Evolutionary conservation across 1,139 yeast genomes (phyloP).

Genomic region (Suhomyces maxii): DNA sequence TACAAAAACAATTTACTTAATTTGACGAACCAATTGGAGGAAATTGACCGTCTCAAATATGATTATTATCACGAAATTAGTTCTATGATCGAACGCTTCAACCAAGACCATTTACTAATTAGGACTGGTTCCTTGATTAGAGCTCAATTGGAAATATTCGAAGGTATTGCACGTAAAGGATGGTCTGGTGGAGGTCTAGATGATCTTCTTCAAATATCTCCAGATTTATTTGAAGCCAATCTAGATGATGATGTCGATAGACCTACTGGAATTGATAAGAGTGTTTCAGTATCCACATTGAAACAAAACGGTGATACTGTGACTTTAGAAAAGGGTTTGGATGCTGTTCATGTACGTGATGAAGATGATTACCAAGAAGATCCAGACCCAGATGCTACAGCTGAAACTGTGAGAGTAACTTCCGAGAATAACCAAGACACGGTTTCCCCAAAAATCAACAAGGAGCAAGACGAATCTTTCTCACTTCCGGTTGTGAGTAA

Average conservation of each 20-base stretch:
- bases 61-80: conserved; percentile 71
- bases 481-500: conserved; percentile 30
- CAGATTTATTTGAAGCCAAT: conserved; percentile 46
- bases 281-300: conserved; percentile 12
- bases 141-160: conserved; percentile 80
- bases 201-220: conserved; percentile 54
- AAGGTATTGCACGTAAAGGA: conserved; percentile 79
- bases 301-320: conserved; percentile 6
- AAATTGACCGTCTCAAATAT: conserved; percentile 71
- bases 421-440: not conserved
- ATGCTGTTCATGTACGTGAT: conserved; percentile 1
- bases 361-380: conserved; percentile 8
- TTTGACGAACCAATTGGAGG: conserved; percentile 73
- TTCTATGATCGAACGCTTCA: conserved; percentile 42
- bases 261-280: conserved; percentile 9
- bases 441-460: not conserved
- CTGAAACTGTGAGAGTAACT: not conserved
- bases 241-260: conserved; percentile 11
- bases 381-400: not conserved
- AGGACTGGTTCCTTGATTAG: conserved; percentile 66
- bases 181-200: conserved; percentile 88
- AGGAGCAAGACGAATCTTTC: conserved; percentile 29
- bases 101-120: conserved; percentile 50
- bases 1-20: conserved; percentile 67
- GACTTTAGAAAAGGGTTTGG: conserved; percentile 1